These are phyloP conservation scores for Aureobasidium sp. DNA, from an alignment of 2,329 filamentous ascomycete species.

Conservation along the genomic window DNA sequence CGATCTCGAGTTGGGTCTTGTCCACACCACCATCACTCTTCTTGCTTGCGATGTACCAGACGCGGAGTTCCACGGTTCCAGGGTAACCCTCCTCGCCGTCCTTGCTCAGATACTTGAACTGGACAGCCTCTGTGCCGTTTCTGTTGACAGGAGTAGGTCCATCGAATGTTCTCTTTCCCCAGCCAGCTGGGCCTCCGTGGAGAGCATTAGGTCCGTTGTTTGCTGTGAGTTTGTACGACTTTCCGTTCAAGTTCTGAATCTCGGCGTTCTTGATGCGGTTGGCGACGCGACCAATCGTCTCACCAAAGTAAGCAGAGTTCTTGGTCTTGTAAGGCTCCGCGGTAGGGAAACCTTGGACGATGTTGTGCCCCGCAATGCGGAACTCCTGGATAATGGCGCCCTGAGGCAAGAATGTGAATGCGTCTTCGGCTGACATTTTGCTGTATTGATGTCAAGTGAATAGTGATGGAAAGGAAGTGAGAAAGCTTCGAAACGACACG, in stretches of 20 bases:
- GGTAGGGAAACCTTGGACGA: slow-evolving; percentile 77
- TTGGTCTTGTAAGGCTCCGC: slow-evolving; percentile 65
- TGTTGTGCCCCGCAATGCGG: slow-evolving; percentile 67
- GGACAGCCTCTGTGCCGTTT: slow-evolving; percentile 36
- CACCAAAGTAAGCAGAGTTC: slow-evolving; percentile 78
- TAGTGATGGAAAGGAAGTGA: neutral
- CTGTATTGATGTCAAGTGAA: neutral
- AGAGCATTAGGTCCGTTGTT: slow-evolving; percentile 70
- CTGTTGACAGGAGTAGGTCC: slow-evolving; percentile 54
- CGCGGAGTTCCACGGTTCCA: slow-evolving; percentile 67
- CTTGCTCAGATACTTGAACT: slow-evolving; percentile 51
- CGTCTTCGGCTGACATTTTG: slow-evolving; percentile 15
- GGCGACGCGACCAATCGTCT: slow-evolving; percentile 76
- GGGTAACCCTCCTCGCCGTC: slow-evolving; percentile 89
- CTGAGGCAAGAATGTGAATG: slow-evolving; percentile 61
- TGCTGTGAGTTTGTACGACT: slow-evolving; percentile 58
- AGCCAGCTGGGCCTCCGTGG: slow-evolving; percentile 52
- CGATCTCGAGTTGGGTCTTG: slow-evolving; percentile 67
- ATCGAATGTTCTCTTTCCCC: slow-evolving; percentile 71
- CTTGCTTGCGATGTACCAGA: slow-evolving; percentile 70
- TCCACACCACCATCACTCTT: slow-evolving; percentile 52
- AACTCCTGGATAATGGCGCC: slow-evolving; percentile 78
- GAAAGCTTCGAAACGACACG: neutral
- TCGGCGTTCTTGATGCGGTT: slow-evolving; percentile 71
- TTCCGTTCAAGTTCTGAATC: slow-evolving; percentile 63